Percentiles rank a stretch among this genome's conserved stretches.
phyloP scores from a whole-genome alignment of 768 basidiomycete species.

The Tulasnella sp. region DNA sequence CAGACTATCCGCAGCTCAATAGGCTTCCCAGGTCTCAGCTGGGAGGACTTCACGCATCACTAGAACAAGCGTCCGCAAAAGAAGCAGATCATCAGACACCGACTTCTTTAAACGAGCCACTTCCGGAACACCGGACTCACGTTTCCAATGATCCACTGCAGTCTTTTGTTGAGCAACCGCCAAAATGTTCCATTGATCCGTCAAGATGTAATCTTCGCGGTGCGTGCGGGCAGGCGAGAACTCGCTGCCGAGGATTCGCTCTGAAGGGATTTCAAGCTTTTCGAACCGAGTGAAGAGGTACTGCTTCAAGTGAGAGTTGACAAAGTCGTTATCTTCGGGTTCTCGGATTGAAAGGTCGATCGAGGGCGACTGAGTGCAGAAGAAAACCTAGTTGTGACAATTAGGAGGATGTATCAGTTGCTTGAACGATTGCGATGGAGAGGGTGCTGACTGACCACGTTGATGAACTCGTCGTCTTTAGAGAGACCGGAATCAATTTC shows the following conservation, averaged over 20 bases:
- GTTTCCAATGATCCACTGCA: conserved; percentile 69
- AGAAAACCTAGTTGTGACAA: conserved; percentile 57
- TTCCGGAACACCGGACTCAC: conserved; percentile 45
- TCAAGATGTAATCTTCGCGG: conserved; percentile 54
- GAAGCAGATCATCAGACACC: not conserved
- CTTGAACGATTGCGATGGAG: not conserved
- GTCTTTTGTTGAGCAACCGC: conserved; percentile 62
- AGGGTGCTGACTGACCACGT: conserved; percentile 55
- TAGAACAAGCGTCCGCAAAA: not conserved
- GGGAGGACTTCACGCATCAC: conserved; percentile 25
- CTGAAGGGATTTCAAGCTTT: conserved; percentile 53
- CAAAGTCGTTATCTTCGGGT: conserved; percentile 55
- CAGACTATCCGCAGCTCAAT: not conserved
- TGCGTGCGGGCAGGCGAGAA: conserved; percentile 35
- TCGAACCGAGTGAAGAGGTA: conserved; percentile 54
- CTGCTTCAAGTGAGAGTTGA: conserved; percentile 63
- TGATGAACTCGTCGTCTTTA: conserved; percentile 50
- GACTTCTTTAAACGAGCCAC: not conserved
- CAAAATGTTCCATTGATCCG: conserved; percentile 60
- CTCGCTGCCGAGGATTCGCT: conserved; percentile 36
- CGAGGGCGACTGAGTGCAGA: conserved; percentile 61
- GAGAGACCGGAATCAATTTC: conserved; percentile 39
- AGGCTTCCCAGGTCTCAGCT: conserved; percentile 26
- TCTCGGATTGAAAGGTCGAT: conserved; percentile 57
- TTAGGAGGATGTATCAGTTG: not conserved